phyloP scores from a whole-genome alignment of 176 grass and related monocot species.

The Cocos nucifera region DNA sequence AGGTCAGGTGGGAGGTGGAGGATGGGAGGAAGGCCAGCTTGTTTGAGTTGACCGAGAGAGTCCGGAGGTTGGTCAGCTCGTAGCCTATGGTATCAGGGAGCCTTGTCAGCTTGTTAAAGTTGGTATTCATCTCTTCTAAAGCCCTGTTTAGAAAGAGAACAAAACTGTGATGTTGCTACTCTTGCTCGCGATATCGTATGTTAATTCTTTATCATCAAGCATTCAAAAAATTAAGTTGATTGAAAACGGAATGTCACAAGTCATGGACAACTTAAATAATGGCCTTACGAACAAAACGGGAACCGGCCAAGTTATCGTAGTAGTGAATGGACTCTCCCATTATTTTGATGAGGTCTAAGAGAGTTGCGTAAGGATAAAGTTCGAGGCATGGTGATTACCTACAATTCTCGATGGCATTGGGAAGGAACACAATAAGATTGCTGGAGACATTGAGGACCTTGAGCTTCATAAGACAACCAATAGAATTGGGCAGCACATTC shows the following conservation, averaged over 20 bases:
- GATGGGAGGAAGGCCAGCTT: slow-evolving; percentile 20
- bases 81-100: slow-evolving; percentile 18
- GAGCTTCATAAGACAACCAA: slow-evolving; percentile 92
- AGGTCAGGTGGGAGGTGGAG: slow-evolving; percentile 25
- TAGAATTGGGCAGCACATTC: slow-evolving; percentile 81
- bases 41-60: slow-evolving; percentile 18
- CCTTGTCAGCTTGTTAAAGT: slow-evolving; percentile 20
- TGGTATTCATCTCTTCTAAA: slow-evolving; percentile 18
- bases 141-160: slow-evolving; percentile 1
- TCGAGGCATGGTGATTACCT: slow-evolving; percentile 20
- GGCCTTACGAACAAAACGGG: no score
- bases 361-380: no score
- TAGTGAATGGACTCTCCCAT: no score
- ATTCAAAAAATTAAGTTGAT: no score
- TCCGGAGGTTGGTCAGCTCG: slow-evolving; percentile 17
- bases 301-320: no score
- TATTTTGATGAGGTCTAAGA: no score
- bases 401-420: slow-evolving; percentile 82
- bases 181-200: no score
- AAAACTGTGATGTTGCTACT: no score
- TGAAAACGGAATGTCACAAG: no score
- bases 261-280: no score
- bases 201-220: no score
- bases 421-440: slow-evolving; percentile 73
- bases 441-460: slow-evolving; percentile 87